Evolutionary conservation across 2,329 filamentous ascomycete species (phyloP).

Genomic region (Claviceps quebecensis): DNA sequence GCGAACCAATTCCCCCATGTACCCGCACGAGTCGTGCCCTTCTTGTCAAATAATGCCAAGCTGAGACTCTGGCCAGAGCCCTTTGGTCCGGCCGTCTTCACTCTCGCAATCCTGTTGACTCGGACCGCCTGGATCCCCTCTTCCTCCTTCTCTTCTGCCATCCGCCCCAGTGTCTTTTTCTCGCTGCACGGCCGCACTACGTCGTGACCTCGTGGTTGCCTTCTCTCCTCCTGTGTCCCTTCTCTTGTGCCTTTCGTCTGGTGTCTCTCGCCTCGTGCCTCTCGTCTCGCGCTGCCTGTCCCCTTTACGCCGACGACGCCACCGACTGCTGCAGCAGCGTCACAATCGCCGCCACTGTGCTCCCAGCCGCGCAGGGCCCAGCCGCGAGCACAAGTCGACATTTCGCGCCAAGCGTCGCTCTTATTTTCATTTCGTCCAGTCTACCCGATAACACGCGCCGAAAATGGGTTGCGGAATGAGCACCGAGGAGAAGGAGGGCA

Average conservation of each 20-base stretch:
- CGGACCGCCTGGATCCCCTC: not conserved
- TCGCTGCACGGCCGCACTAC: not conserved
- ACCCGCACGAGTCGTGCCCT: slow-evolving; percentile 6
- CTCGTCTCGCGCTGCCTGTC: not conserved
- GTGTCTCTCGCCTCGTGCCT: not conserved
- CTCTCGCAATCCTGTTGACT: not conserved
- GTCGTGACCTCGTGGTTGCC: not conserved
- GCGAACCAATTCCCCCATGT: slow-evolving; percentile 1
- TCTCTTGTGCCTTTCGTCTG: not conserved
- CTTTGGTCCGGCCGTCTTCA: not conserved
- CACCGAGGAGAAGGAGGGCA: slow-evolving; percentile 99
- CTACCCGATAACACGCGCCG: slow-evolving; percentile 24
- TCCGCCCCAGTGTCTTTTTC: not conserved
- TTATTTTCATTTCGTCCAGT: not conserved
- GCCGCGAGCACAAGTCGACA: not conserved
- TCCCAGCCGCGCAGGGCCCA: not conserved
- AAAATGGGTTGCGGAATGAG: slow-evolving; percentile 99
- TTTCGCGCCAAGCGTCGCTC: not conserved
- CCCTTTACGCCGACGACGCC: slow-evolving; percentile 1
- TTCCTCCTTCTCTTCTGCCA: not conserved
- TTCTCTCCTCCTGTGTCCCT: not conserved
- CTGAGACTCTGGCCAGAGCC: not conserved
- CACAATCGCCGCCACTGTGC: not conserved
- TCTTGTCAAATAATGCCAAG: slow-evolving; percentile 1
- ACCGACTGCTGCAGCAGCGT: not conserved